Base-by-base conservation (phyloP, 768 basidiomycete species). In the Mycena vulgaris region DNA sequence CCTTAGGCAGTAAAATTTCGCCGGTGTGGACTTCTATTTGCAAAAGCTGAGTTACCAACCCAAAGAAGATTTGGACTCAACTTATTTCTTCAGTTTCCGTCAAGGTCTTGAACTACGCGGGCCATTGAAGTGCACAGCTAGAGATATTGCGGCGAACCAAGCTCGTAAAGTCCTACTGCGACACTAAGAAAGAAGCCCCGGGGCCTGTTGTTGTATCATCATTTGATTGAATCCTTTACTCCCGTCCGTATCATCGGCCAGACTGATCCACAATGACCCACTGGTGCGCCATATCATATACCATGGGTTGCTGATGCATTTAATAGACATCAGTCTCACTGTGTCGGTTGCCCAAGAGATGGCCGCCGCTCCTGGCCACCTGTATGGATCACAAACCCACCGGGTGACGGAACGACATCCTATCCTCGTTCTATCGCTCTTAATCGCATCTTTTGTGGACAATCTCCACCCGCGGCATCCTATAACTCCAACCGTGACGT, bases 61-160 rank as follows among this genome's bases (percentile, higher is more conserved):
- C 62, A 69, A 21, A 58, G 7, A 55, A 33, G 52, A 19, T 30
- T 35, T n/a, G 68, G 57, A 70, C 30, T 70, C 42, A 45, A 21
- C 21, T 63, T 40, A 55, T 63, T 56, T n/a, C 25, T 40, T 27
- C 71, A 92, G 91, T 92, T 70, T 80, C 86, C 47, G 89, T 89
- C 1, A 75, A 82, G 63, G 80, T 81, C 62, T 66, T 90, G 87
- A 11, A 80, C 75, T 30, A 78, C 79, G n/a, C 9, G 90, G 85
- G 21, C 68, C 80, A 5, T 85, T 84, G 49, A 91, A 90, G 75
- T 83, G 87, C 73, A 75, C 84, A n/a, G 85, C 87, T 28, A 85
- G 82, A 73, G 77, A 85, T 70, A 74, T 74, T 16, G 85, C 90
- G 5, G 88, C 88, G 49, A 84, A 86, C 52, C 78, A 78, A 45